Base-by-base conservation (phyloP, 805 yeast genomes). In the Ogataea pilisensis region DNA sequence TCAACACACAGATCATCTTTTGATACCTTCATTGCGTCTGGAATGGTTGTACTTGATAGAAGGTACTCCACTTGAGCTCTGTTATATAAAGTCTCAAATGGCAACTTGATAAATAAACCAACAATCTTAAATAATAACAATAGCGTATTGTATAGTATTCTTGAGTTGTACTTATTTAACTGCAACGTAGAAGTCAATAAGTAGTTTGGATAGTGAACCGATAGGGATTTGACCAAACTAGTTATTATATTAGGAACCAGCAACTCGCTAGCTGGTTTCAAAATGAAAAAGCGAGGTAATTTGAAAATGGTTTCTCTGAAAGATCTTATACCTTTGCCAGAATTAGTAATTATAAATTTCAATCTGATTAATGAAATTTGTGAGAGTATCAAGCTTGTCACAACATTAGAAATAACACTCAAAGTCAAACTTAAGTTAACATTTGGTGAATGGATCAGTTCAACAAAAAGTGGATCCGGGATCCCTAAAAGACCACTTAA, bases 381-480 rank as follows among this genome's bases (percentile, higher is more conserved):
- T 39, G 90, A 75, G 35, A 93, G 68, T 2, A 85, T 51, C 8
- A 88, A 60, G 2, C 87, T 85, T 0, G 96, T 79, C 30, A 83
- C 54, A 1, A 86, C 78, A 34, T 86, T 76, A 0, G 95, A 90
- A 21, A 78, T 63, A 1, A 88, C 72, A 4, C 88, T 79, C 8
- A 88, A 69, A 27, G 78, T 61, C 8, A 89, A 66, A n/a, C 91
- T 78, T 38, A 74, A 68, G 35, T 76, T 63, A 1, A 95, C 88
- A 45, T 83, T 88, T 3, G 89, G 78, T 9, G 93, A 82, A 54
- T 85, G 93, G 17, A 86, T 72, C 37, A 85, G 72, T 48, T 87
- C 95, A 50, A 88, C 80, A 58, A 88, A 83, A 46, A 80, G 78
- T 3, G 96, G 96, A 58, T 90, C 97, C 0, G 96, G 95, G 24